Conservation (phyloP, 148 eudicot species). For the Cornus kousa region DNA sequence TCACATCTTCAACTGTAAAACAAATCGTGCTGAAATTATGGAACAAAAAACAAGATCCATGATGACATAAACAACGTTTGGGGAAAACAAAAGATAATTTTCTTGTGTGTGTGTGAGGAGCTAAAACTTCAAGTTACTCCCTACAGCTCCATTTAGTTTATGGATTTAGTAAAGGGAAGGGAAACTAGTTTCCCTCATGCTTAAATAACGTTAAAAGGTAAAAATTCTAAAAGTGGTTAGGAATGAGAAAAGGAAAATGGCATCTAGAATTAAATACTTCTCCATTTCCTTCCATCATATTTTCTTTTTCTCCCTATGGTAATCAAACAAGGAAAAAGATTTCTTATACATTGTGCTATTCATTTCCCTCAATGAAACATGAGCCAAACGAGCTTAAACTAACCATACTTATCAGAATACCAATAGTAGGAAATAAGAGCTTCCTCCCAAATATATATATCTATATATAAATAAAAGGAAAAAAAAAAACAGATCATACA, state of each 20-base stretch:
- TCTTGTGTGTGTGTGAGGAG: background rate
- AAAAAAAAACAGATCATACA: background rate
- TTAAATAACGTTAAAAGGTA: too few species aligned
- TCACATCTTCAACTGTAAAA: conserved; percentile 90
- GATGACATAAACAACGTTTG: background rate
- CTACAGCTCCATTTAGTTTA: background rate
- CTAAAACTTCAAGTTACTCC: background rate
- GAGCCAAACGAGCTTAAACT: background rate
- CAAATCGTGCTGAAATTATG: conserved; percentile 8
- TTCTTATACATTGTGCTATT: too few species aligned
- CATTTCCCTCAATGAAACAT: too few species aligned
- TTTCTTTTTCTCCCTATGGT: too few species aligned
- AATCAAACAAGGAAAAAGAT: too few species aligned
- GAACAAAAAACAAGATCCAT: background rate
- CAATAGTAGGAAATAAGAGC: background rate
- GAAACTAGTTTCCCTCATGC: too few species aligned
- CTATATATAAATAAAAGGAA: too few species aligned
- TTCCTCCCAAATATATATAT: background rate
- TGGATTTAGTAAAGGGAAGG: too few species aligned
- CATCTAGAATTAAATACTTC: too few species aligned
- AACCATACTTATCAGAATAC: conserved; percentile 1
- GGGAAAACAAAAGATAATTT: background rate
- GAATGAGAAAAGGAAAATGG: background rate
- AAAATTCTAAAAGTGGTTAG: background rate
- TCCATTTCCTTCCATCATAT: too few species aligned